Evolutionary conservation across 2,329 filamentous ascomycete species (phyloP), one percentile per base, ranked within the genome.

Genomic region (Chrysoporthe cubensis): DNA sequence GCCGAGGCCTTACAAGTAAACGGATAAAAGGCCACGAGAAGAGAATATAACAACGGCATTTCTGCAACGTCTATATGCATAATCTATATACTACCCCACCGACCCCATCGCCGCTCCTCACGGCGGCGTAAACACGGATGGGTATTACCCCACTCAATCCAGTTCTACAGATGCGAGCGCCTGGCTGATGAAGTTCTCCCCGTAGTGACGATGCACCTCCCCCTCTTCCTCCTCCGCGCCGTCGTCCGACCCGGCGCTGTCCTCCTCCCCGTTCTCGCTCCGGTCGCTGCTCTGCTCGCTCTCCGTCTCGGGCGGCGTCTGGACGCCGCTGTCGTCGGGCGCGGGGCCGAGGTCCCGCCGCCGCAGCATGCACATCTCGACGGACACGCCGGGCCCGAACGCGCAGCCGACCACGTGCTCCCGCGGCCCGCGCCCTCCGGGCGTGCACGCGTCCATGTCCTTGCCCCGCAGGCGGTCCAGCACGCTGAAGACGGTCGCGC

Each of bases 291-390:
- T 80, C 5, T 77, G 78, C 71, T 86, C 84, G 68, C 82, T 85
- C 72, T 85, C 84, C 50, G 82, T 86, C 75, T 86, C 83, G 0
- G 84, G 84, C n/a, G 84, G 84, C 43, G 84, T 86, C 67, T 82
- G 81, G 42, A 85, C 70, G 7, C 81, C 83, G 7, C 50, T 21
- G 73, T 75, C n/a, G 73, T 61, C 5, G 72, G 18, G 72, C 3
- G 40, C 18, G 6, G 64, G 50, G 42, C 70, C 73, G 74, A 80
- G 71, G 63, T 81, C 80, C 54, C 87, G 80, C 78, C 84, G 88
- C 78, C 84, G 88, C 72, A 92, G 76, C 78, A 91, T 82, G 74
- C 87, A 89, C 85, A 90, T 90, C 78, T 92, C 90, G 42, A 91
- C 84, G 5, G 86, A 77, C 71, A 92, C 88, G 0, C 90, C 90